A percentile compares a stretch with the other conserved stretches of the same genome.
Conservation (phyloP, 2,329 filamentous ascomycete genomes). For the Fragosphaeria purpurea region DNA sequence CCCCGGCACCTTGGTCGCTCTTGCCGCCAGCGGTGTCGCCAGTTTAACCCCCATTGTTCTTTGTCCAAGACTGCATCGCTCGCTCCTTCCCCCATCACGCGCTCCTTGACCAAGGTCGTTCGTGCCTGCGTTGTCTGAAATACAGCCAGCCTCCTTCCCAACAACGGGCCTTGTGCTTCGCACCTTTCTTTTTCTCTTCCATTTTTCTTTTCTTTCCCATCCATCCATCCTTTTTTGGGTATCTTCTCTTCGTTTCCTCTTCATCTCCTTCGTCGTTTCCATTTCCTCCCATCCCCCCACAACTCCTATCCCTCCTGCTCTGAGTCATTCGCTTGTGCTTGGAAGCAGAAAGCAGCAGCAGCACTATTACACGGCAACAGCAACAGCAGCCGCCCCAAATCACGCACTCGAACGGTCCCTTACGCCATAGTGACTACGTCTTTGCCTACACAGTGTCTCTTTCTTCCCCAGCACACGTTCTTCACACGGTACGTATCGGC, state of each 20-base stretch:
- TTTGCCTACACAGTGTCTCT: too few relatives aligned
- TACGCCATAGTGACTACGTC: too few relatives aligned
- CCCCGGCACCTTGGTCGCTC: too few relatives aligned
- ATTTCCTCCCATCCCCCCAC: not conserved
- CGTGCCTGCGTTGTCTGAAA: not conserved
- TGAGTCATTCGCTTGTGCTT: constrained; percentile 14
- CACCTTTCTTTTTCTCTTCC: not conserved
- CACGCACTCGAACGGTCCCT: too few relatives aligned
- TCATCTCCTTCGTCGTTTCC: not conserved
- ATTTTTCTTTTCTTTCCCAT: not conserved
- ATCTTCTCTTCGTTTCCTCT: not conserved
- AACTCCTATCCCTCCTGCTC: not conserved
- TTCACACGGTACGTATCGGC: not conserved
- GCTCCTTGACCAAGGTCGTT: not conserved
- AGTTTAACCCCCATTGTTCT: too few relatives aligned
- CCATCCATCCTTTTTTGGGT: not conserved
- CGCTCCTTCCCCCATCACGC: not conserved
- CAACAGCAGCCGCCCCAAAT: too few relatives aligned
- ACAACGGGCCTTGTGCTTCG: not conserved
- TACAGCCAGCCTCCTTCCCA: not conserved
- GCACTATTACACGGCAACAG: too few relatives aligned
- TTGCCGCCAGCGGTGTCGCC: too few relatives aligned
- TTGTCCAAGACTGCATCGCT: too few relatives aligned
- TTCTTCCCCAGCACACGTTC: not conserved
- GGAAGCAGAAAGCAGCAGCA: constrained; percentile 2